Evolutionary conservation across 768 basidiomycete genomes (phyloP), one percentile per base, ranked within the genome.

Genomic region (Lactifluus echinatus): DNA sequence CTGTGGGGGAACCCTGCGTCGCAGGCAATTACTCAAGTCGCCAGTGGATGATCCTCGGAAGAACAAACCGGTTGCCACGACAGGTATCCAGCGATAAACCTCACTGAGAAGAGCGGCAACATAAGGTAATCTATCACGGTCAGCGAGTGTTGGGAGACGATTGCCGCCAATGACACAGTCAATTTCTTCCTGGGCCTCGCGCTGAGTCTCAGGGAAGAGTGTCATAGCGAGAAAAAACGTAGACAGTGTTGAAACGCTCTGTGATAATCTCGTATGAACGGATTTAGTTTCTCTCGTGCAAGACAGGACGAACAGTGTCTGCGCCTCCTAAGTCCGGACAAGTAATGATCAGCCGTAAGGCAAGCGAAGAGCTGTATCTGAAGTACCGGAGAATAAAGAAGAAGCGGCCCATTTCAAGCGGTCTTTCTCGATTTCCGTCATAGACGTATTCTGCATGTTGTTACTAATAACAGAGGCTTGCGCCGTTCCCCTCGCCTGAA

Each of bases 31-130:
- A 44, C 37, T 24, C 23, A 26, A 0, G 10, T 53, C 15, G 29
- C 17, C 21, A 8, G 23, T 34, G 26, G 12, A 21, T 8, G 43
- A 50, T 17, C 2, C n/a, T 26, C 24, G 15, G 26, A 7, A 37
- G 11, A 24, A 54, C 53, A 21, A 29, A 66, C 65, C 63, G 8
- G 66, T 56, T 0, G 66, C 66, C 2, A 64, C 65, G 4, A 66
- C 62, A 2, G 67, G 66, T 55, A 63, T 64, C 67, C 69, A 71
- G 17, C 70, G 62, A 24, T 68, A 56, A 12, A 55, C 21, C 43
- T 66, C 67, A 24, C 52, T 65, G n/a, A 64, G 52, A 12, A 70
- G 56, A 15, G 63, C 63, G 2, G 56, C 58, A 31, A 67, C 49
- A 55, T 67, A 69, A 1, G 67, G 69, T 17, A 70, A 54, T 11